Evolutionary conservation across 1,139 yeast species (phyloP).

Genomic region (Nematodospora anomalae): DNA sequence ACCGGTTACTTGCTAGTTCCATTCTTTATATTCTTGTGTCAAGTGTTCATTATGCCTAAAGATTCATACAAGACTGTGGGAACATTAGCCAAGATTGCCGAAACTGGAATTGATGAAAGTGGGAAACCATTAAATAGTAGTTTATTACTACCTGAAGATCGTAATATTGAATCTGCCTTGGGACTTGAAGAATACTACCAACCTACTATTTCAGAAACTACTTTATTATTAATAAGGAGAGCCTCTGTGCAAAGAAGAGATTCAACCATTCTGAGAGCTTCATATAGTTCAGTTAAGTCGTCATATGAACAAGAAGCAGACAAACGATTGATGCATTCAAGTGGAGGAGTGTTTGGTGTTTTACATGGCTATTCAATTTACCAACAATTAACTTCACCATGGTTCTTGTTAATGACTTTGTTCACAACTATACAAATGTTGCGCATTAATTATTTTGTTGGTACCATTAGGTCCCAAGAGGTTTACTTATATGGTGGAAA

Average conservation of each 20-base stretch:
- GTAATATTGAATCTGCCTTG: conserved; percentile 15
- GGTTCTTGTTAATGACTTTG: conserved; percentile 76
- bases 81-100: conserved; percentile 63
- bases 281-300: conserved; percentile 47
- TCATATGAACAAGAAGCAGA: conserved; percentile 68
- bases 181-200: conserved; percentile 19
- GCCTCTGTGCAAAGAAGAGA: conserved; percentile 37
- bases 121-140: conserved; percentile 50
- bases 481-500: conserved; percentile 56
- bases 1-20: conserved; percentile 69
- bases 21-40: conserved; percentile 68
- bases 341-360: conserved; percentile 84
- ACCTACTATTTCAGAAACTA: conserved; percentile 45
- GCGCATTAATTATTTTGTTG: conserved; percentile 87
- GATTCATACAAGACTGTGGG: conserved; percentile 73
- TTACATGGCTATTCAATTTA: conserved; percentile 65
- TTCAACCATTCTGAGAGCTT: conserved; percentile 37
- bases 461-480: conserved; percentile 81
- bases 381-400: conserved; percentile 68
- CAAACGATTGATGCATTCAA: conserved; percentile 47
- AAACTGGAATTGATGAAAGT: conserved; percentile 68
- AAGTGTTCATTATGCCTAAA: conserved; percentile 74
- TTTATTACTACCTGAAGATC: conserved; percentile 37
- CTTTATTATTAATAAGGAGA: conserved; percentile 40
- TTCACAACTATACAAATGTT: conserved; percentile 88